Percentiles rank a stretch among this genome's conserved stretches.
These are phyloP conservation scores for Diaporthe destruens DNA, from an alignment of 2,329 filamentous ascomycete genomes.

Conservation along the genomic window DNA sequence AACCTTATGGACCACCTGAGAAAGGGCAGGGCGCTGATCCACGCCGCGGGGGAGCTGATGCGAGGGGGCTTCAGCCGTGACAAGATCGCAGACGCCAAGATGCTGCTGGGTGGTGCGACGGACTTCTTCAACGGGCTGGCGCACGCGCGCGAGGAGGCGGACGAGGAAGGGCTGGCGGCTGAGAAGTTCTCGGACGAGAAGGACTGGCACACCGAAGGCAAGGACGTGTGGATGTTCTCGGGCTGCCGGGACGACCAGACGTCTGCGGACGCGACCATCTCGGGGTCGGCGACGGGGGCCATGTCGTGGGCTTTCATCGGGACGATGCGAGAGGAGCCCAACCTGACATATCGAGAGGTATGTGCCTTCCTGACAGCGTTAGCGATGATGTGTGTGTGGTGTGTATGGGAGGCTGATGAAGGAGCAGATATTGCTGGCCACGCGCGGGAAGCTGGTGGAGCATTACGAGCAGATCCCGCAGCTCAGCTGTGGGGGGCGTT, in stretches of 20 bases:
- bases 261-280: constrained; percentile 54
- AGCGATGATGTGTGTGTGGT: neutral
- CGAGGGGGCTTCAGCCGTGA: constrained; percentile 60
- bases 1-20: constrained; percentile 67
- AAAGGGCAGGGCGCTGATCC: constrained; percentile 61
- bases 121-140: constrained; percentile 66
- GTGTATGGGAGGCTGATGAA: constrained; percentile 14
- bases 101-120: constrained; percentile 65
- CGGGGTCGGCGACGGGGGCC: constrained; percentile 52
- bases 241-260: constrained; percentile 56
- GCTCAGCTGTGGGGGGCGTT: constrained; percentile 48
- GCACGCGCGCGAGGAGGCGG: constrained; percentile 57
- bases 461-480: constrained; percentile 48
- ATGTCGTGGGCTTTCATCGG: constrained; percentile 56
- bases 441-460: constrained; percentile 44
- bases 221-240: constrained; percentile 58
- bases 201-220: constrained; percentile 53
- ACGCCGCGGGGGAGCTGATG: constrained; percentile 63
- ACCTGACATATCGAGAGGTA: constrained; percentile 51
- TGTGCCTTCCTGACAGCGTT: neutral
- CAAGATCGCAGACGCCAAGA: constrained; percentile 63
- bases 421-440: constrained; percentile 45
- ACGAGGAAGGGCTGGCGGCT: constrained; percentile 57
- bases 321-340: constrained; percentile 49
- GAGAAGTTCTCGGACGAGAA: constrained; percentile 56